These are phyloP conservation scores for Chaetomium cochliodes DNA, from an alignment of 495 filamentous ascomycete genomes.

Conservation along the genomic window DNA sequence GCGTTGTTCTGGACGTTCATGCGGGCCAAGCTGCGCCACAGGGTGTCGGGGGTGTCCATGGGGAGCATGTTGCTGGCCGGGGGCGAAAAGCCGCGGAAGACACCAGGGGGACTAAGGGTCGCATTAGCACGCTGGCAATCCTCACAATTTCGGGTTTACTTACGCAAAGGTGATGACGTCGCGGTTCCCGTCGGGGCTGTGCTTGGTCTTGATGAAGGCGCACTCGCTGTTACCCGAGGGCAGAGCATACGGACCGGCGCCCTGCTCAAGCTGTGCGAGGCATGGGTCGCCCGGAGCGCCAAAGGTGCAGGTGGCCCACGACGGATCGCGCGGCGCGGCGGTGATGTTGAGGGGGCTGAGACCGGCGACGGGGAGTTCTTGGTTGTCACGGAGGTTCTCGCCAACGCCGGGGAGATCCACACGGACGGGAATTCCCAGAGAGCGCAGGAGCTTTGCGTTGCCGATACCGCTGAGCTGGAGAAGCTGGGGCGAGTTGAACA, in stretches of 20 bases:
- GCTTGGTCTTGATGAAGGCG: constrained; percentile 11
- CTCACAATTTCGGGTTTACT: not conserved
- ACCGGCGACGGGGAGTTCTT: constrained; percentile 37
- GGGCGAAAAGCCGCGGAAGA: constrained; percentile 10
- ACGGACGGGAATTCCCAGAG: constrained; percentile 48
- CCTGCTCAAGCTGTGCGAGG: constrained; percentile 16
- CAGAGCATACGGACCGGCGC: constrained; percentile 1
- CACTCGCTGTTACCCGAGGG: constrained; percentile 8
- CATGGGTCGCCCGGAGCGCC: constrained; percentile 28
- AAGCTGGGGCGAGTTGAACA: constrained; percentile 58
- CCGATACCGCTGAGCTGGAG: constrained; percentile 58
- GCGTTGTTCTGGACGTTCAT: constrained; percentile 36
- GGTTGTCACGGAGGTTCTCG: constrained; percentile 56
- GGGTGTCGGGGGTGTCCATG: constrained; percentile 11
- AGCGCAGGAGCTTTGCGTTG: constrained; percentile 46
- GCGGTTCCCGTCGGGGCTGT: constrained; percentile 15
- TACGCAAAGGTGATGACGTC: constrained; percentile 10
- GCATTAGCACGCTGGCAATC: not conserved
- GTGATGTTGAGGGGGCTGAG: constrained; percentile 22
- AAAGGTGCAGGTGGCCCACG: constrained; percentile 24
- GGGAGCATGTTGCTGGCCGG: not conserved
- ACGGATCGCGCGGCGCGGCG: constrained; percentile 21
- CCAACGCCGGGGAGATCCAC: constrained; percentile 56
- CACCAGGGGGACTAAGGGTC: not conserved
- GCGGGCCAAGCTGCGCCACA: constrained; percentile 22